Evolutionary conservation across 2,329 filamentous ascomycete species (phyloP).

Genomic region (Emericellopsis atlantica): DNA sequence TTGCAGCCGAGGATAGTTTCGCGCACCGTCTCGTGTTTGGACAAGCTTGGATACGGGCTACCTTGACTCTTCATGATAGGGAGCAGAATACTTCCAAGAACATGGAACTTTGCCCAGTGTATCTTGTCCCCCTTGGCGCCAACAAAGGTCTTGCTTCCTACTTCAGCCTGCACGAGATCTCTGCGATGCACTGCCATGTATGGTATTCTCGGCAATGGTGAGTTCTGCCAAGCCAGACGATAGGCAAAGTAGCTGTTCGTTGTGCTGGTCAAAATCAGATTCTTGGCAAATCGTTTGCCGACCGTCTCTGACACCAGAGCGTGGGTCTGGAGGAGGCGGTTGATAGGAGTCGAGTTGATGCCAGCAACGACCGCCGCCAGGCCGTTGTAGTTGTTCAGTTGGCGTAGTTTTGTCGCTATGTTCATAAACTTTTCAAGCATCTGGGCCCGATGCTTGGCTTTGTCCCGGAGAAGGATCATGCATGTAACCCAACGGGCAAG

Average conservation of each 20-base stretch:
- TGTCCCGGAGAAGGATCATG: conserved; percentile 80
- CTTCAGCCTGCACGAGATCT: conserved; percentile 83
- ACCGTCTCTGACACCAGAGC: conserved; percentile 58
- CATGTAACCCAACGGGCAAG: conserved; percentile 72
- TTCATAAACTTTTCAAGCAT: conserved; percentile 95
- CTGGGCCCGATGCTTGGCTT: conserved; percentile 84
- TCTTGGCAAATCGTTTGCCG: conserved; percentile 74
- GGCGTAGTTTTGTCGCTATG: conserved; percentile 72
- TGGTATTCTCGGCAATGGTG: conserved; percentile 76
- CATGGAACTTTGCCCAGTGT: conserved; percentile 98
- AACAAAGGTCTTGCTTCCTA: conserved; percentile 84
- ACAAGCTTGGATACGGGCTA: conserved; percentile 62
- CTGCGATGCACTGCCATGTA: conserved; percentile 83
- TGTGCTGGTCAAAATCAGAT: conserved; percentile 86
- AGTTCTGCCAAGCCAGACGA: conserved; percentile 95
- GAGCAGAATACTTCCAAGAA: conserved; percentile 83
- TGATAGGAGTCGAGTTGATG: conserved; percentile 77
- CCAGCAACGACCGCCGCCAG: conserved; percentile 89
- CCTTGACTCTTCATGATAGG: conserved; percentile 88
- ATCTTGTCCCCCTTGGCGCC: conserved; percentile 62
- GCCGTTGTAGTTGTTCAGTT: conserved; percentile 94
- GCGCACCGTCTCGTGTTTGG: conserved; percentile 55
- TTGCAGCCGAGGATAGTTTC: conserved; percentile 71
- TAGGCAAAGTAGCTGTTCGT: conserved; percentile 91
- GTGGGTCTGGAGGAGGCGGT: conserved; percentile 69